These are phyloP conservation scores for Fusarium lateritium DNA, from an alignment of 2,329 filamentous ascomycete species.

Conservation along the genomic window DNA sequence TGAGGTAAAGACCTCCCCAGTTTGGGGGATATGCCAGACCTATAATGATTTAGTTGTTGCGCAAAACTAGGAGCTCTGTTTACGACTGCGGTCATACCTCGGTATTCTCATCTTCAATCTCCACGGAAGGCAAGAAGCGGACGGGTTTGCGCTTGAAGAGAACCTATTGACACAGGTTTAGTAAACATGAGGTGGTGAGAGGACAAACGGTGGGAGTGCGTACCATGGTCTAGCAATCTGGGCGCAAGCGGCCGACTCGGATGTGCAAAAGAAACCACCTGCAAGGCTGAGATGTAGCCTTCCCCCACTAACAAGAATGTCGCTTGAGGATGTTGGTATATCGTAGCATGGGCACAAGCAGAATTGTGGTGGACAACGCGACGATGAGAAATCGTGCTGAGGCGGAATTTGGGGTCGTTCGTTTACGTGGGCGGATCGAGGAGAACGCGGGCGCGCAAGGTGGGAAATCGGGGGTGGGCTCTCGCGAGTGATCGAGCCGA, in stretches of 20 bases:
- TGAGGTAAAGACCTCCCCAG: slow-evolving; percentile 88
- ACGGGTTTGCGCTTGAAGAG: slow-evolving; percentile 97
- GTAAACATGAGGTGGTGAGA: slow-evolving; percentile 16
- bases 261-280: slow-evolving; percentile 38
- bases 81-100: slow-evolving; percentile 72
- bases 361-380: slow-evolving; percentile 25
- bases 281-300: slow-evolving; percentile 49
- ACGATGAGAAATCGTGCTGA: slow-evolving; percentile 27
- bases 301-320: slow-evolving; percentile 49
- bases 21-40: slow-evolving; percentile 94
- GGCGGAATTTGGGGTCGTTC: slow-evolving; percentile 31
- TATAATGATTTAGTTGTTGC: slow-evolving; percentile 57
- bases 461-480: slow-evolving; percentile 44
- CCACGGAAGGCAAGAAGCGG: slow-evolving; percentile 79
- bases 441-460: slow-evolving; percentile 42
- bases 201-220: slow-evolving; percentile 6
- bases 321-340: slow-evolving; percentile 24
- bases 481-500: slow-evolving; percentile 40
- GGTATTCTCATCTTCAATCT: slow-evolving; percentile 83
- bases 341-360: slow-evolving; percentile 41
- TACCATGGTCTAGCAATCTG: slow-evolving; percentile 45
- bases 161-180: slow-evolving; percentile 70
- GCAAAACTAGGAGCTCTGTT: slow-evolving; percentile 19
- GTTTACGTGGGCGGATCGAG: slow-evolving; percentile 35
- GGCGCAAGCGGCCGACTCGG: slow-evolving; percentile 36